Evolutionary conservation across 2,329 filamentous ascomycete species (phyloP).

Genomic region (Setomelanomma holmii): DNA sequence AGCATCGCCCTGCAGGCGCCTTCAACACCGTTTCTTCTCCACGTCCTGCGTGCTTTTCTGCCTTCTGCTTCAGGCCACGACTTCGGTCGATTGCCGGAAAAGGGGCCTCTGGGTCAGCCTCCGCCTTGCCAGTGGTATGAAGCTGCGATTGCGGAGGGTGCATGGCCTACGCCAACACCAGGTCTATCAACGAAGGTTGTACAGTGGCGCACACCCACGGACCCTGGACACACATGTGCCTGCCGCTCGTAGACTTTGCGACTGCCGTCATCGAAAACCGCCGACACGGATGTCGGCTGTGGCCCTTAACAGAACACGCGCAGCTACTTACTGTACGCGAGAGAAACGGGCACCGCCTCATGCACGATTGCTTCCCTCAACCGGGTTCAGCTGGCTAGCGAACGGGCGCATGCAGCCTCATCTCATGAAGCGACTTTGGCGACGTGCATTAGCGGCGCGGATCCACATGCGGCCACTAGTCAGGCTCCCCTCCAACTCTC

Average conservation of each 20-base stretch:
- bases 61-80: conserved; percentile 24
- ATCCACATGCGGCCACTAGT: conserved; percentile 16
- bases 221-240: conserved; percentile 12
- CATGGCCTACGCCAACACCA: background rate
- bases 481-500: conserved; percentile 24
- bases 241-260: conserved; percentile 7
- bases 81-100: conserved; percentile 15
- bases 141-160: background rate
- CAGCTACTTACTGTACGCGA: conserved; percentile 32
- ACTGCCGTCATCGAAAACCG: conserved; percentile 9
- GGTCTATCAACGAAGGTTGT: background rate
- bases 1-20: conserved; percentile 43
- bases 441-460: conserved; percentile 25
- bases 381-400: conserved; percentile 35
- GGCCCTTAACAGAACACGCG: conserved; percentile 26
- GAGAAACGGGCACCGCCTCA: conserved; percentile 24
- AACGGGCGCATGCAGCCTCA: conserved; percentile 43
- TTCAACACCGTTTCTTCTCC: conserved; percentile 32
- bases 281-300: conserved; percentile 15
- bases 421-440: conserved; percentile 30
- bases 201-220: conserved; percentile 12
- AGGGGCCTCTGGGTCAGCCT: conserved; percentile 12
- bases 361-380: conserved; percentile 28
- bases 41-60: conserved; percentile 26
- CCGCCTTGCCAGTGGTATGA: conserved; percentile 6